Base-by-base conservation (phyloP, 805 yeast species). In the Kodamaea fukazawae region DNA sequence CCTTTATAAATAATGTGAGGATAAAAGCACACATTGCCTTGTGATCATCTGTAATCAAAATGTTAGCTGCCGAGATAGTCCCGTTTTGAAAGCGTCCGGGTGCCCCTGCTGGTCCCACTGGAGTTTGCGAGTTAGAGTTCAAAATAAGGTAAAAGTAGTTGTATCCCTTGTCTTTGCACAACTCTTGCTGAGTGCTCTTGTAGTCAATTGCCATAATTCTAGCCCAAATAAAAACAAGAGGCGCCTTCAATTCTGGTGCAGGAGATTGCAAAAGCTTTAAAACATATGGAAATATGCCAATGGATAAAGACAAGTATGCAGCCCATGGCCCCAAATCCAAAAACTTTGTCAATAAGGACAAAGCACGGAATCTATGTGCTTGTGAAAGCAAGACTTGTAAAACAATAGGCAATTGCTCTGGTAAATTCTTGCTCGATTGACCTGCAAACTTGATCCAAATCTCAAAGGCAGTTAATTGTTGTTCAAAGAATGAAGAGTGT, bases 241-340 rank as follows among this genome's bases (percentile, higher is more conserved):
- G 96, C 0, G 98, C 98, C 53, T 89, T 89, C 43, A 93, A 70
- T 54, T 93, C 98, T 18, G 87, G 95, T 0, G 98, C 96, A 0
- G 98, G 98, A 44, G 95, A 83, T 57, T 91, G 98, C 25, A 93
- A 65, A 15, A 93, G 71, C 52, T 90, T 88, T 40, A 91, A 68
- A 23, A 93, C 96, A 56, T 93, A 93, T 0, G 98, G 98, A 61
- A 91, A 93, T 22, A 93, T 91, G 15, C 98, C 98, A 48, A 93
- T 90, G 6, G 96, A 86, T 23, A 93, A 66, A 0, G 97, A 95
- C 22, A 90, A 67, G 52, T 89, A 86, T 0, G 93, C 98, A 0
- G 99, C 98, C 95, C 96, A 88, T 0, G 99, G 96, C 0, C 99
- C 99, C 27, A 93, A 65, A 60, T 93, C 99, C 31, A 93, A 69